Conservation (phyloP, 202 grass and related monocot genomes). For the Miscanthus sacchariflorus region DNA sequence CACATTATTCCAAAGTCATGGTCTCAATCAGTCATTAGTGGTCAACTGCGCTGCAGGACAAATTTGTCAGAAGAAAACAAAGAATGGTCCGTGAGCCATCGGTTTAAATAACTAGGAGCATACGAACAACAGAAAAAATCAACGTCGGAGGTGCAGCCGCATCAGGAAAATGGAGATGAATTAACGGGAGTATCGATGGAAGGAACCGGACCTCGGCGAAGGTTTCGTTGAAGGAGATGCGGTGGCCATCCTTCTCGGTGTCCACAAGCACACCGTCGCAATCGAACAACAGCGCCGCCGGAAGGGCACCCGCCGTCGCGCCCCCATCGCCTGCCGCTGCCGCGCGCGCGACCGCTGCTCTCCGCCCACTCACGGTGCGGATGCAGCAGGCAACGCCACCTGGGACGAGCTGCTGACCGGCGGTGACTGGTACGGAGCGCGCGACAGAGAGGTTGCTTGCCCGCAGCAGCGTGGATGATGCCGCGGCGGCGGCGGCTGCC, state of each 20-base stretch:
- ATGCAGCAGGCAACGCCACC: neutral
- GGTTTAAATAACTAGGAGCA: neutral
- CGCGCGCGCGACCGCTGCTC: slow-evolving; percentile 2
- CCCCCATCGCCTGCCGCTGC: neutral
- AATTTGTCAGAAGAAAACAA: neutral
- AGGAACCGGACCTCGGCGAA: slow-evolving; percentile 72
- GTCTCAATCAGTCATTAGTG: neutral
- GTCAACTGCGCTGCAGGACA: neutral
- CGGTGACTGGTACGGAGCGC: neutral
- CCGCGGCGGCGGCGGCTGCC: neutral
- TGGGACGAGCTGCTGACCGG: slow-evolving; percentile 13
- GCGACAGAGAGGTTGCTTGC: slow-evolving; percentile 11
- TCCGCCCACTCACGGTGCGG: neutral
- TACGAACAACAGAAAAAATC: neutral
- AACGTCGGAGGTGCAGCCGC: neutral
- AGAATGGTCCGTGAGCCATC: neutral
- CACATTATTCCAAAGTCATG: neutral
- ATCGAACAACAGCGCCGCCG: slow-evolving; percentile 84
- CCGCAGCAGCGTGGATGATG: slow-evolving; percentile 26
- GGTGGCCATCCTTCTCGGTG: slow-evolving; percentile 95
- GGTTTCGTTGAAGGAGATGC: slow-evolving; percentile 94
- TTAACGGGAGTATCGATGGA: neutral
- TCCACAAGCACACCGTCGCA: slow-evolving; percentile 97
- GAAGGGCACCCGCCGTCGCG: slow-evolving; percentile 43
- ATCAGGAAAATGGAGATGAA: neutral